phyloP scores from a whole-genome alignment of 345 rosid species.

The Turritis glabra region DNA sequence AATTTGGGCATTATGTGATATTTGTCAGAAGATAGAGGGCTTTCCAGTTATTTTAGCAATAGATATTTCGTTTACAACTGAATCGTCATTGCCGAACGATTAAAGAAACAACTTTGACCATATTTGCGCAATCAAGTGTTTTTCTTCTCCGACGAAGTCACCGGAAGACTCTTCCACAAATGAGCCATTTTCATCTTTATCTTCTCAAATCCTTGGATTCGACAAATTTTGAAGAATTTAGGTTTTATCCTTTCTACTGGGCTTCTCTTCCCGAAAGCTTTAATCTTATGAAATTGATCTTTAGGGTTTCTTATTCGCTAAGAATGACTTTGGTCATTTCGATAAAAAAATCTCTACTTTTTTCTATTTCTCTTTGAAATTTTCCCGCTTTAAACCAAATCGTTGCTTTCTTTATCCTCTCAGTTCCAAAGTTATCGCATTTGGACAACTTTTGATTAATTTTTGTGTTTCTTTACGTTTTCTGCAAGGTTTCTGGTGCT shows the following conservation, averaged over 20 bases:
- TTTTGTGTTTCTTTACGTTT: not conserved
- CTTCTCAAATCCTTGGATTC: not conserved
- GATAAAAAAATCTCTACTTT: not conserved
- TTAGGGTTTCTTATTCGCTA: not conserved
- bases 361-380: not conserved
- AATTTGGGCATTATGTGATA: not conserved
- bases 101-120: not conserved
- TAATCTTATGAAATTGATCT: not conserved
- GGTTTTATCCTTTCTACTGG: not conserved
- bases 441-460: not conserved
- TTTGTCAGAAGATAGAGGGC: not conserved
- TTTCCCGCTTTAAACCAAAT: not conserved
- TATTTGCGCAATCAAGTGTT: not conserved
- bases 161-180: not conserved
- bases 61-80: not conserved
- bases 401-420: not conserved
- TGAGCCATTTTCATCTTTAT: not conserved
- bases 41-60: not conserved
- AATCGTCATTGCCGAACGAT: not conserved
- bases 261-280: not conserved
- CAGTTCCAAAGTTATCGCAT: not conserved
- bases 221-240: not conserved
- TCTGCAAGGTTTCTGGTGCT: not conserved
- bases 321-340: not conserved
- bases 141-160: not conserved